Percentiles rank a stretch among this genome's conserved stretches.
Evolutionary conservation across 495 filamentous ascomycete genomes (phyloP).

Genomic region (Penicillium coprophilum): DNA sequence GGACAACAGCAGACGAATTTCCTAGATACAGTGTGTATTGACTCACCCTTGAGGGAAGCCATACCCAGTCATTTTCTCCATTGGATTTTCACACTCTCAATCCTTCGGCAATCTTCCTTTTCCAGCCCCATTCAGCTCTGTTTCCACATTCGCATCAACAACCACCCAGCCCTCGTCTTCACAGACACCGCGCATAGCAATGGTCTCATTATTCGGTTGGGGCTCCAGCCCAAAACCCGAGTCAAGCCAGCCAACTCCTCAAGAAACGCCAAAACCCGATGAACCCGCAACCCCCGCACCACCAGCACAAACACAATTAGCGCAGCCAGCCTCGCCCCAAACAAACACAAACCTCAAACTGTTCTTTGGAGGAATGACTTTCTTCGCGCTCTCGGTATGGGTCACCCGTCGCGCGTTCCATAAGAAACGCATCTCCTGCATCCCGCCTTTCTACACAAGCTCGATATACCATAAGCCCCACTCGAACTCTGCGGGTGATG

Average conservation of each 20-base stretch:
- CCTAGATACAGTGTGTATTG: background rate
- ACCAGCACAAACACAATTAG: slow-evolving; percentile 18
- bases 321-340: slow-evolving; percentile 16
- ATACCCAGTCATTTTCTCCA: background rate
- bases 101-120: background rate
- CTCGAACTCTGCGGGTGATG: slow-evolving; percentile 60
- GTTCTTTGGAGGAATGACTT: slow-evolving; percentile 70
- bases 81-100: background rate
- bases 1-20: background rate
- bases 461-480: slow-evolving; percentile 46
- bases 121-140: background rate
- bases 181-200: slow-evolving; percentile 10
- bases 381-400: slow-evolving; percentile 64
- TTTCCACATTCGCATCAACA: slow-evolving; percentile 9
- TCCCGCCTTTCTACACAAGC: slow-evolving; percentile 66
- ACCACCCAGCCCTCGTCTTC: slow-evolving; percentile 14
- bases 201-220: slow-evolving; percentile 34
- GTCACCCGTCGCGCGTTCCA: slow-evolving; percentile 68
- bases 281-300: slow-evolving; percentile 2
- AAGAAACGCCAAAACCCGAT: slow-evolving; percentile 12
- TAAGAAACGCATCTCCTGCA: slow-evolving; percentile 51
- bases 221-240: slow-evolving; percentile 30
- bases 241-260: background rate
- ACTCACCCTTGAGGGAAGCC: background rate
- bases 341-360: slow-evolving; percentile 46